phyloP scores from a whole-genome alignment of 2,329 filamentous ascomycete species.

The Trichophyton equinum region DNA sequence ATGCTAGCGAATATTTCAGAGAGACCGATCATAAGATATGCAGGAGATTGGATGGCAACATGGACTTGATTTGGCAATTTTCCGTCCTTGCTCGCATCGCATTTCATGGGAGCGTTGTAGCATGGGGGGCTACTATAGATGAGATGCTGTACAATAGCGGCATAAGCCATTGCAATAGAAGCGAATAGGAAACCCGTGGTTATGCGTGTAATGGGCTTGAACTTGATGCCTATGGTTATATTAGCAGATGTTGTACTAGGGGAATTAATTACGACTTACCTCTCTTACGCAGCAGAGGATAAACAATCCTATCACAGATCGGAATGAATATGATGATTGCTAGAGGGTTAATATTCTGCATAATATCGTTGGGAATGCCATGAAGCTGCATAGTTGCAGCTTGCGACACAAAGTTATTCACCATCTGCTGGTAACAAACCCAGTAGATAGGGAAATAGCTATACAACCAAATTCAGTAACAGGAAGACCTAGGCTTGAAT shows the following conservation, averaged over 20 bases:
- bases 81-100: conserved; percentile 23
- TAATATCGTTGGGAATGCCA: conserved; percentile 64
- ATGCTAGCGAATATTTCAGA: conserved; percentile 52
- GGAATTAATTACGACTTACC: conserved; percentile 5
- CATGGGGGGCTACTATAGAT: conserved; percentile 45
- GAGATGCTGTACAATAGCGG: conserved; percentile 43
- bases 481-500: background rate
- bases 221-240: conserved; percentile 39
- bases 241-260: background rate
- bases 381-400: conserved; percentile 48
- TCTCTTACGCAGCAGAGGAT: conserved; percentile 52
- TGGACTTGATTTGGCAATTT: conserved; percentile 29
- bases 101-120: conserved; percentile 31
- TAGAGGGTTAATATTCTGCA: conserved; percentile 64
- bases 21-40: conserved; percentile 34
- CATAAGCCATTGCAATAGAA: conserved; percentile 49
- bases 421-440: conserved; percentile 57
- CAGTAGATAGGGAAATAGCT: conserved; percentile 50
- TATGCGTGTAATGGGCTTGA: conserved; percentile 67
- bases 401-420: conserved; percentile 55
- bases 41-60: conserved; percentile 34
- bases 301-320: conserved; percentile 53
- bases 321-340: conserved; percentile 65
- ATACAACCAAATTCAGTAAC: background rate
- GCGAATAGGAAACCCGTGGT: conserved; percentile 56